Percentiles rank a stretch among this genome's conserved stretches.
These are phyloP conservation scores for Phytophthora pini DNA, from an alignment of 352 stramenopile genomes.

Conservation along the genomic window DNA sequence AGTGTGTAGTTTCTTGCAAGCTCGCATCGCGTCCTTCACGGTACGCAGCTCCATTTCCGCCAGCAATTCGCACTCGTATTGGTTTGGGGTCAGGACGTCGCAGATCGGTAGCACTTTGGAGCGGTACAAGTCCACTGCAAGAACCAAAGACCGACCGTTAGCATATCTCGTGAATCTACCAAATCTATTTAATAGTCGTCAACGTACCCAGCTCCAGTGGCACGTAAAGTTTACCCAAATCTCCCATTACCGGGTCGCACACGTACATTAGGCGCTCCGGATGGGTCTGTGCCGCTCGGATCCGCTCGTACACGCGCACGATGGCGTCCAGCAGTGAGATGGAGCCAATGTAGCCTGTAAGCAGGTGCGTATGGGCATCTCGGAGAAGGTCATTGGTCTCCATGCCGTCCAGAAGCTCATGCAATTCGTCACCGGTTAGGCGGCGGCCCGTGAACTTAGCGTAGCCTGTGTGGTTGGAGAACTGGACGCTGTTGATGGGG, in stretches of 20 bases:
- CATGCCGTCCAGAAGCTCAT: constrained; percentile 83
- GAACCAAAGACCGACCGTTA: constrained; percentile 10
- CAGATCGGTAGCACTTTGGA: constrained; percentile 81
- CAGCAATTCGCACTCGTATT: constrained; percentile 87
- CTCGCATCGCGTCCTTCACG: constrained; percentile 65
- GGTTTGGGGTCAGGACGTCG: constrained; percentile 86
- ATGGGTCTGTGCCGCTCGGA: constrained; percentile 58
- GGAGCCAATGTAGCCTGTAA: constrained; percentile 86
- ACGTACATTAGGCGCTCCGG: constrained; percentile 72
- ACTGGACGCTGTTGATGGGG: constrained; percentile 90
- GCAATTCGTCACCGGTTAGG: constrained; percentile 74
- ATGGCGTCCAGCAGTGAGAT: constrained; percentile 75
- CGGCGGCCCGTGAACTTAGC: constrained; percentile 73
- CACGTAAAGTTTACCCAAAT: constrained; percentile 86
- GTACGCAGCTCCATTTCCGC: constrained; percentile 72
- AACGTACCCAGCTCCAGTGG: constrained; percentile 71
- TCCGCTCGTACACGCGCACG: constrained; percentile 64
- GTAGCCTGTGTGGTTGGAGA: constrained; percentile 90
- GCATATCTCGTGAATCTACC: not conserved
- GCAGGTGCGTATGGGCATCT: constrained; percentile 77
- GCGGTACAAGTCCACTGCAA: constrained; percentile 80
- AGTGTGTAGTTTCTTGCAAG: constrained; percentile 81
- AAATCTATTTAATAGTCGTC: not conserved
- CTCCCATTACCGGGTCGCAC: constrained; percentile 85
- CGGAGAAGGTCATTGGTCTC: constrained; percentile 72